Evolutionary conservation across 345 rosid species (phyloP).

Genomic region (Hypericum androsaemum): DNA sequence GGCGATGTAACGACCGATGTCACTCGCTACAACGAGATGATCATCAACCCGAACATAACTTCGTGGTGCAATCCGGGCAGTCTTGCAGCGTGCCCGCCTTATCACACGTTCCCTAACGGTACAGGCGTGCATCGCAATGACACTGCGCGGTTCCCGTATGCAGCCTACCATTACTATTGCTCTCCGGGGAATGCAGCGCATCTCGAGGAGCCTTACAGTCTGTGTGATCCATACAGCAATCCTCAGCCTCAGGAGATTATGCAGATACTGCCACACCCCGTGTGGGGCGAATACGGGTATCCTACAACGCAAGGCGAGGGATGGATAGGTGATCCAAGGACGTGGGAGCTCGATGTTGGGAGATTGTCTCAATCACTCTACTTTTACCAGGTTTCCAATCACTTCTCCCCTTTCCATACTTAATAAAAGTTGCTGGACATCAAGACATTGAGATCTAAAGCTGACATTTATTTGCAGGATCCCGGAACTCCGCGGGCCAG

Average conservation of each 20-base stretch:
- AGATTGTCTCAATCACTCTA: constrained; percentile 18
- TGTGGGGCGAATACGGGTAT: constrained; percentile 24
- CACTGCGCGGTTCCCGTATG: constrained; percentile 13
- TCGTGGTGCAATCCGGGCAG: constrained; percentile 18
- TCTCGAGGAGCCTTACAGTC: constrained; percentile 14
- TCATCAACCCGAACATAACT: constrained; percentile 15
- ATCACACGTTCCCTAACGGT: constrained; percentile 19
- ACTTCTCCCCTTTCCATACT: background rate
- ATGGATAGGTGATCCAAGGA: constrained; percentile 22
- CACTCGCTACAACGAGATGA: constrained; percentile 23
- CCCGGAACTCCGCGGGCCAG: constrained; percentile 12
- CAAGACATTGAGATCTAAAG: background rate
- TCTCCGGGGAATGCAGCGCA: constrained; percentile 17
- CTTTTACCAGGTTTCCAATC: constrained; percentile 19
- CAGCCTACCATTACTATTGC: constrained; percentile 18
- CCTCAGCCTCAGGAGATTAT: constrained; percentile 23
- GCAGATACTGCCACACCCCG: constrained; percentile 23
- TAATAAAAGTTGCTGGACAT: background rate
- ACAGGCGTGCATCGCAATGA: constrained; percentile 17
- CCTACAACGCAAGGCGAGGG: constrained; percentile 19
- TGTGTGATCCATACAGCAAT: constrained; percentile 23
- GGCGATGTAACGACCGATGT: constrained; percentile 17
- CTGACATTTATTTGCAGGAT: constrained; percentile 2
- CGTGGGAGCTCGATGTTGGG: constrained; percentile 24
- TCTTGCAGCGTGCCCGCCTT: constrained; percentile 17